Evolutionary conservation across 805 yeast genomes (phyloP), one percentile per base, ranked within the genome.

Genomic region (Candida lessepsii): DNA sequence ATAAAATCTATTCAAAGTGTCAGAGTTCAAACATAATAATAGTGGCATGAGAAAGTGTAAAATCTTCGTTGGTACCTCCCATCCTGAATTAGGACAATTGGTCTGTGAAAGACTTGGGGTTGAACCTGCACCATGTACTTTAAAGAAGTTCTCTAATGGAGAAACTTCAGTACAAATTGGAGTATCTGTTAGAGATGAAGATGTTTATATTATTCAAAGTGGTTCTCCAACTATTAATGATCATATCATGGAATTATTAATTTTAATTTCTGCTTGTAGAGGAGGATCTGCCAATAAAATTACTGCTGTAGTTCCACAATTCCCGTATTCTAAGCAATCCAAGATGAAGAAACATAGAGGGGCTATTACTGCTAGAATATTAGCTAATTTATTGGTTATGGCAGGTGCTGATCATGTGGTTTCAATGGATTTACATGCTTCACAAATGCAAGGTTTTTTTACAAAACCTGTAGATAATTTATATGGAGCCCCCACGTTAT

Each of bases 371-470:
- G 99, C 99, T 11, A 79, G 98, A 60, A 86, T 93, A 98, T 75
- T 93, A 58, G 98, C 99, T 45, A 93, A 93, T 54, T 69, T 93
- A 57, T 71, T 93, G 48, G 81, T 89, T 42, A 95, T 93, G 95
- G 98, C 99, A 3, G 99, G 99, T 52, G 99, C 98, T 18, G 98
- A 93, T 65, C 99, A 93, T 64, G 95, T 93, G 42, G 91, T 93
- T 28, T 87, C 96, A 3, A 90, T 93, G 97, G 99, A 93, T 59
- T 71, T 93, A 50, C 86, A 80, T 54, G 99, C 99, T 19, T 82
- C 96, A 25, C 99, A 93, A 67, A 93, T 93, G 99, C 99, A 93
- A 70, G 99, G 99, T 10, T 93, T 93, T 60, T 93, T 93, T 71
- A 78, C 95, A 24, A 90, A 89, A 54, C 99, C 99, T 0, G 99